phyloP scores from a whole-genome alignment of 2,329 filamentous ascomycete genomes.

The Gaeumannomyces tritici region DNA sequence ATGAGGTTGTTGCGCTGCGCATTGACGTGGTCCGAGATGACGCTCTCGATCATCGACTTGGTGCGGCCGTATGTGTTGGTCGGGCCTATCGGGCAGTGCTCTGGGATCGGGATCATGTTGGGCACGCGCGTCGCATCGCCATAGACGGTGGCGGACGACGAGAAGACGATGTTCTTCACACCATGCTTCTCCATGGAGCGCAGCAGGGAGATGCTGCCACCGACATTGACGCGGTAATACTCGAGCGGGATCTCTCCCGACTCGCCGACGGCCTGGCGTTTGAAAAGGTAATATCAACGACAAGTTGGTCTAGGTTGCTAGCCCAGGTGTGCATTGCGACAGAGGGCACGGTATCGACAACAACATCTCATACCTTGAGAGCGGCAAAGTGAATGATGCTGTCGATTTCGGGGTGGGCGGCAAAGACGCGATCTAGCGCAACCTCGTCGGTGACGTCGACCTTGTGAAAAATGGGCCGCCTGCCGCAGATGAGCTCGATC shows the following conservation, averaged over 20 bases:
- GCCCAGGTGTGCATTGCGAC: not conserved
- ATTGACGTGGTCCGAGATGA: constrained; percentile 85
- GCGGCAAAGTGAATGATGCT: constrained; percentile 98
- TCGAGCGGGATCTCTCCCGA: constrained; percentile 88
- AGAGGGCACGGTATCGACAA: constrained; percentile 7
- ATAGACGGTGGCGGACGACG: constrained; percentile 95
- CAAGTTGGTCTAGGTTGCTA: not conserved
- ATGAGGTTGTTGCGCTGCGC: constrained; percentile 74
- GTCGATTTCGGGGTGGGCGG: constrained; percentile 84
- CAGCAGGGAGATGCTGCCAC: constrained; percentile 80
- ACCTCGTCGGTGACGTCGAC: constrained; percentile 81
- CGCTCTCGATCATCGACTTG: constrained; percentile 82
- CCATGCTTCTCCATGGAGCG: constrained; percentile 81
- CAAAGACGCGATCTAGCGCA: constrained; percentile 77
- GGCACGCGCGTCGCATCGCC: constrained; percentile 92
- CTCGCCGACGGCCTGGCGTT: constrained; percentile 80
- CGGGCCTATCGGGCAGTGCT: constrained; percentile 88
- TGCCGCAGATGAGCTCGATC: constrained; percentile 87
- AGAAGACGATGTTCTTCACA: constrained; percentile 97
- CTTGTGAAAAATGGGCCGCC: constrained; percentile 76
- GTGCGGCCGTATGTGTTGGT: constrained; percentile 98
- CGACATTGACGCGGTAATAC: constrained; percentile 96
- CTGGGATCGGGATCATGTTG: constrained; percentile 98
- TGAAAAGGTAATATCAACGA: not conserved
- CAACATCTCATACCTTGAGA: constrained; percentile 60